Conservation (phyloP, 2,329 filamentous ascomycete genomes). For the Fusarium sarcochroum region DNA sequence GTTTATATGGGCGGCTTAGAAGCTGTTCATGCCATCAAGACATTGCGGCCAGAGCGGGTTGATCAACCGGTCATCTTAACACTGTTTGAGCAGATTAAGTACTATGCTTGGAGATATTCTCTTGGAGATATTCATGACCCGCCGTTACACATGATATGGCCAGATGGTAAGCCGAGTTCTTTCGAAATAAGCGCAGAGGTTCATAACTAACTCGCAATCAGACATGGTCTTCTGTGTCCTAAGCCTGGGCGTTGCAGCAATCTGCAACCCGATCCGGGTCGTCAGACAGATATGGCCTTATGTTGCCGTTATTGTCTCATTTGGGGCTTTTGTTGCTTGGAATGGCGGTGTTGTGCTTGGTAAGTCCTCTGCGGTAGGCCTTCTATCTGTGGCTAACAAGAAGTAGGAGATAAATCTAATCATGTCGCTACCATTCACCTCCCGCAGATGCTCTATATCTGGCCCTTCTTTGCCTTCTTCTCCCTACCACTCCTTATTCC, state of each 20-base stretch:
- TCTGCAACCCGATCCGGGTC: constrained; percentile 63
- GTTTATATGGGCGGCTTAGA: constrained; percentile 79
- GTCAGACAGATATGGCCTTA: constrained; percentile 69
- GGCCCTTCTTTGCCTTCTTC: constrained; percentile 91
- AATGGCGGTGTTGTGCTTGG: constrained; percentile 94
- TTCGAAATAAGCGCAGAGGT: not conserved
- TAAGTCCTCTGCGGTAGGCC: constrained; percentile 53
- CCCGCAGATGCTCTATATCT: constrained; percentile 95
- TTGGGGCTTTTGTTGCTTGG: constrained; percentile 83
- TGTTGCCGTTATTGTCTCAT: constrained; percentile 74
- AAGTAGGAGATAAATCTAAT: constrained; percentile 88
- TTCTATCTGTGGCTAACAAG: constrained; percentile 43
- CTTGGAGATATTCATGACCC: constrained; percentile 70
- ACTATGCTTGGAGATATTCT: constrained; percentile 61
- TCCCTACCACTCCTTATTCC: constrained; percentile 82
- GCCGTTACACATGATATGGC: constrained; percentile 60
- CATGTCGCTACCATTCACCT: constrained; percentile 91
- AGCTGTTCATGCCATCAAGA: constrained; percentile 65
- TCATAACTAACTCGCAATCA: constrained; percentile 47
- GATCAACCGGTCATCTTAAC: constrained; percentile 52
- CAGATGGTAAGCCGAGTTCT: constrained; percentile 61
- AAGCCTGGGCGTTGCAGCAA: constrained; percentile 73
- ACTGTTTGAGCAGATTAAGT: constrained; percentile 53
- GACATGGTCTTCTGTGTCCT: constrained; percentile 70
- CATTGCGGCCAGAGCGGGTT: constrained; percentile 53